These are phyloP conservation scores for Yamadazyma sp. DNA, from an alignment of 1,139 yeast species.

Conservation along the genomic window DNA sequence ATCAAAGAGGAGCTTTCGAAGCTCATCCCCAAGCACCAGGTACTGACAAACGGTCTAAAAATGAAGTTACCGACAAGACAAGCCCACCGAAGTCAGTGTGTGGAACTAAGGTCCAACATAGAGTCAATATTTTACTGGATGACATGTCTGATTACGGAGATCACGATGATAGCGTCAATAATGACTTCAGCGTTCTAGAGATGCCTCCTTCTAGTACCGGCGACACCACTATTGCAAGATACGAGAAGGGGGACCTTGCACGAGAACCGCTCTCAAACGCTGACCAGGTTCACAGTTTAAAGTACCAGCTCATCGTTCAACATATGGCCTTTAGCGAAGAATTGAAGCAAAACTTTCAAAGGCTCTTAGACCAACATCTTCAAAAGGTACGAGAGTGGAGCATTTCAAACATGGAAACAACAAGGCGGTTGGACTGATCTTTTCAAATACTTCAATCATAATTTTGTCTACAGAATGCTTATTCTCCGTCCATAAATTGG, in stretches of 20 bases:
- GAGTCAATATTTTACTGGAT: no score
- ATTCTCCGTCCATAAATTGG: no score
- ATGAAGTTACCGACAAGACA: background rate
- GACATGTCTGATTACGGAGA: background rate
- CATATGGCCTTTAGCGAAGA: constrained; percentile 15
- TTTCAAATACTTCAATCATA: background rate
- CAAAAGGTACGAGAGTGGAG: constrained; percentile 11
- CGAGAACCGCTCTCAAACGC: background rate
- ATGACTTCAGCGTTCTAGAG: background rate
- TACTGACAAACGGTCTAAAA: background rate
- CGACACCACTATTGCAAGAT: background rate
- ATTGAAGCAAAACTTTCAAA: constrained; percentile 15
- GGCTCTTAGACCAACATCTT: constrained; percentile 11
- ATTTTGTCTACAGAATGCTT: no score
- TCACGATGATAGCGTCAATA: background rate
- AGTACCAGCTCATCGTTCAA: constrained; percentile 13
- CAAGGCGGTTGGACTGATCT: no score
- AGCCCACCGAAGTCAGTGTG: background rate
- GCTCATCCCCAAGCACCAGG: no score
- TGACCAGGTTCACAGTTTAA: constrained; percentile 16
- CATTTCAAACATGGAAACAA: no score
- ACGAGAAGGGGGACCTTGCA: constrained; percentile 1
- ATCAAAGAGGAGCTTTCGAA: background rate
- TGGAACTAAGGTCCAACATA: no score
- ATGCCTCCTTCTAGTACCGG: background rate